Base-by-base conservation (phyloP, 768 basidiomycete genomes). In the Phlegmacium glaucopus region DNA sequence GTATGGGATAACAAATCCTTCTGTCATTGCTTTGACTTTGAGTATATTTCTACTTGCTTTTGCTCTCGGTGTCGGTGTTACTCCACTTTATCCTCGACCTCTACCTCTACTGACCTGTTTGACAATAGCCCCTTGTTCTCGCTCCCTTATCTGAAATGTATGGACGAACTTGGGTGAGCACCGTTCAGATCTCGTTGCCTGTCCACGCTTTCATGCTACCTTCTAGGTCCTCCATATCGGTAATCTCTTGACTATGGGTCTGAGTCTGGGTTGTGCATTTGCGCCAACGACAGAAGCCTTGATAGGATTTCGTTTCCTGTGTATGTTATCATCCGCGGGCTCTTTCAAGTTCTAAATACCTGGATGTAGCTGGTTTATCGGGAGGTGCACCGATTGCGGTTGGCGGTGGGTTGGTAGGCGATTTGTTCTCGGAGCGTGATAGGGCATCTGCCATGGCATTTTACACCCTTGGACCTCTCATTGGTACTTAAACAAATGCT, bases 81-180 rank as follows among this genome's bases (percentile, higher is more conserved):
- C 10, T 39, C n/a, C 5, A 22, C 22, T 22, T 22, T 12, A 41
- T 22, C 56, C 59, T 6, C 64, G 66, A 28, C 44, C 58, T 39
- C 47, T 61, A 28, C 44, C 58, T 39, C 47, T 61, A 43, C 62
- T 59, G n/a, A 34, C 63, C 25, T 49, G 22, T 22, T 22, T 63
- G 8, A 59, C 42, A 36, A 25, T 36, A 72, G 44, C 87, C 87
- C 11, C 66, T 89, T 4, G 55, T 86, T 42, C 63, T 84, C 6
- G 82, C 79, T 0, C 87, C 87, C 4, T 47, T 83, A 18, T 87
- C 84, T 1, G 86, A 87, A 60, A 81, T 86, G 61, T 85, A 80
- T 52, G 84, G 85, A 1, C 77, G 86, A n/a, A 72, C 67, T 52
- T 85, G 83, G 84, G 83, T 22, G 22, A 22, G 22, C 22, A 22